Percentiles rank a stretch among this genome's conserved stretches.
Evolutionary conservation across 2,329 filamentous ascomycete species (phyloP).

Genomic region (Trematosphaeria pertusa): DNA sequence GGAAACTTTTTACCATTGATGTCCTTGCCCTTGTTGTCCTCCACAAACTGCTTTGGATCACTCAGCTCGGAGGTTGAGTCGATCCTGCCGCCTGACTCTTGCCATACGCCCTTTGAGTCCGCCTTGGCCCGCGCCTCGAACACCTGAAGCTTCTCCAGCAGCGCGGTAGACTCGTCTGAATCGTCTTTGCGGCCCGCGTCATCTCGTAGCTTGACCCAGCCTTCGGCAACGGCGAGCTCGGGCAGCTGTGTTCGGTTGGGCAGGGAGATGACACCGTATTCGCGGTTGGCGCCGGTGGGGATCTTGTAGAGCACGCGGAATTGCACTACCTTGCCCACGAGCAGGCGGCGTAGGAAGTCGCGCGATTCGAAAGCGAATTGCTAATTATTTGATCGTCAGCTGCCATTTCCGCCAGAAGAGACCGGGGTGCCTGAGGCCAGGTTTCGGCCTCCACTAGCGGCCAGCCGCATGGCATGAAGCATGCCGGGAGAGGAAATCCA

Average conservation of each 20-base stretch:
- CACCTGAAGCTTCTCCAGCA: constrained; percentile 78
- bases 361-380: constrained; percentile 92
- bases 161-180: constrained; percentile 71
- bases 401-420: not conserved
- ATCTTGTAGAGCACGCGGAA: constrained; percentile 89
- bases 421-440: not conserved
- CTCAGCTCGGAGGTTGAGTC: constrained; percentile 82
- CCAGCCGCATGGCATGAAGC: not conserved
- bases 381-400: constrained; percentile 32
- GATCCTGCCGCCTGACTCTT: constrained; percentile 68
- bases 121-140: constrained; percentile 80
- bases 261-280: constrained; percentile 83
- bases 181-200: constrained; percentile 94
- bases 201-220: constrained; percentile 92
- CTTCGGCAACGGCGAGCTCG: constrained; percentile 82
- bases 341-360: constrained; percentile 84
- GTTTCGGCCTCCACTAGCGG: not conserved
- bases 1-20: constrained; percentile 73
- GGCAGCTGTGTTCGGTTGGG: constrained; percentile 75
- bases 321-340: constrained; percentile 85
- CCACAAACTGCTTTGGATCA: constrained; percentile 76
- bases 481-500: too few species aligned
- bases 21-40: constrained; percentile 83
- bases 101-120: constrained; percentile 84
- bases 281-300: constrained; percentile 75